Evolutionary conservation across 2,329 filamentous ascomycete genomes (phyloP), one percentile per base, ranked within the genome.

Genomic region (Geosmithia flava): DNA sequence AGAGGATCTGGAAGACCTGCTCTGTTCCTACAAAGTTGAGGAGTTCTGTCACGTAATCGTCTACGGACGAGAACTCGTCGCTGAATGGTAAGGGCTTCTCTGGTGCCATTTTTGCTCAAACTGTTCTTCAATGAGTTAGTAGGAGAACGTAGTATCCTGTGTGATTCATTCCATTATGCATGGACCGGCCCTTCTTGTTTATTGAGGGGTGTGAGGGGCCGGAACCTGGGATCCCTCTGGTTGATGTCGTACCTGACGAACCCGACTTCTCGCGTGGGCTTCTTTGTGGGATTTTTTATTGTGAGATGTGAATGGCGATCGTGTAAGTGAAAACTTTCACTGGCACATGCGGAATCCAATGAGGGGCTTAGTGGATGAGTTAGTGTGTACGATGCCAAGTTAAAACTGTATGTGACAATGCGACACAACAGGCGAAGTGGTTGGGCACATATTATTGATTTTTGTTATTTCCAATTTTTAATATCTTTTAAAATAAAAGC

Each of bases 1-100:
- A 95, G n/a, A 98, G 74, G 23, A 87, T 87, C 54, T 87, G 85
- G 56, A 96, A 89, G 1, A 88, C 72, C 48, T 83, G 77, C 44
- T 85, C 86, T 2, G 80, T 81, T 6, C 81, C 81, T 1, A 82
- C 78, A 58, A 97, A 95, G 19, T 79, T 62, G 23, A 97, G 72
- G 13, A 97, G 76, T 17, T 81, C 81, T 23, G 86, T 73, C 45
- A 95, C 76, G 63, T 95, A 98, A 47, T 81, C 76, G 45, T 95
- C 86, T 6, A 80, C 68, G 43, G 78, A 79, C 39, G 70, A 61
- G 70, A 91, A 96, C 56, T 79, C 77, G 46, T 80, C 72, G 33
- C 78, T 72, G 58, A 86, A 78, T 1, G 90, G 90, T 20, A 95
- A 74, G 13, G 71, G 69, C 47, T 70, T 72, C 30, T 66, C 56